Evolutionary conservation across 2,329 filamentous ascomycete genomes (phyloP).

Genomic region (Ophiosphaerella herpotricha): DNA sequence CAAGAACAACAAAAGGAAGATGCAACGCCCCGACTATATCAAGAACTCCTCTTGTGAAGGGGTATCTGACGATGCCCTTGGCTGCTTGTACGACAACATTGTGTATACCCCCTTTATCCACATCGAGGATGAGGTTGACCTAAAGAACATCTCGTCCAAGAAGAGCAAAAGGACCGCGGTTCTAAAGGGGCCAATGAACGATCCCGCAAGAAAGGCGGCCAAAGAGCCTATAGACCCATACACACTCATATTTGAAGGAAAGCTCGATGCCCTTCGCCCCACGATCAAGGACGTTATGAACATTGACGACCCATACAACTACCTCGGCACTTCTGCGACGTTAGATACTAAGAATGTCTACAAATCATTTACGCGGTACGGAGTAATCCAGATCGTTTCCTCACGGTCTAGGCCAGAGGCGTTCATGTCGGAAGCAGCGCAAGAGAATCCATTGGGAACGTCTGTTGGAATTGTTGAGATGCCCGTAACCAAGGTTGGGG

Average conservation of each 20-base stretch:
- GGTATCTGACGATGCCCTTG: slow-evolving; percentile 89
- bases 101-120: slow-evolving; percentile 98
- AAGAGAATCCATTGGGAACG: slow-evolving; percentile 82
- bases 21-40: slow-evolving; percentile 94
- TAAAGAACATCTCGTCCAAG: slow-evolving; percentile 72
- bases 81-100: slow-evolving; percentile 98
- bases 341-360: slow-evolving; percentile 83
- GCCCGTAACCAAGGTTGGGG: slow-evolving; percentile 93
- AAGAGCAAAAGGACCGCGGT: slow-evolving; percentile 71
- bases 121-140: slow-evolving; percentile 87
- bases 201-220: slow-evolving; percentile 66
- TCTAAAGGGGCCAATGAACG: slow-evolving; percentile 62
- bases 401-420: slow-evolving; percentile 91
- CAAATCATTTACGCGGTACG: slow-evolving; percentile 87
- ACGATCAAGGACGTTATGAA: slow-evolving; percentile 90
- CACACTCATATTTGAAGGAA: slow-evolving; percentile 87
- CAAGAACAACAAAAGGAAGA: slow-evolving; percentile 99
- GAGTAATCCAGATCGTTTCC: slow-evolving; percentile 92
- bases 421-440: slow-evolving; percentile 87
- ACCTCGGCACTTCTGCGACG: slow-evolving; percentile 74
- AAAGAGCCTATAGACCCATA: slow-evolving; percentile 96
- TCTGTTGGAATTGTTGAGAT: slow-evolving; percentile 90
- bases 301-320: slow-evolving; percentile 88
- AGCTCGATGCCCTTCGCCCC: slow-evolving; percentile 79
- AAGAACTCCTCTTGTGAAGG: slow-evolving; percentile 93